Evolutionary conservation across 1,139 yeast genomes (phyloP), one percentile per base, ranked within the genome.

Genomic region (Yamadazyma diospyri): DNA sequence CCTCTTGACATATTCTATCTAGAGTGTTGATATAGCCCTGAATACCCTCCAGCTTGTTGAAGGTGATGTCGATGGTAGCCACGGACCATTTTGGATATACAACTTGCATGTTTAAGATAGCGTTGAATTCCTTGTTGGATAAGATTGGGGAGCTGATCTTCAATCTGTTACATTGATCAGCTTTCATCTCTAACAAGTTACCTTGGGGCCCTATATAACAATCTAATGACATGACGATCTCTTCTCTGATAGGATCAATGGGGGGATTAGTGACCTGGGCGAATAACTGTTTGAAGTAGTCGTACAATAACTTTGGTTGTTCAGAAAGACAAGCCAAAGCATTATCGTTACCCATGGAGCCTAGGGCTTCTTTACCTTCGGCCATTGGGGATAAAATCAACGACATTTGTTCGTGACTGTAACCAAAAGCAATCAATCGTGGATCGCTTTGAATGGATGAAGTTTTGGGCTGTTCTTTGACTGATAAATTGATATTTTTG

Each of bases 201-300:
- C 97, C 97, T 61, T 92, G 97, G 16, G 98, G 97, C 37, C 98
- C 98, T 50, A 92, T 81, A 61, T 85, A 87, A 66, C 98, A 92
- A 58, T 89, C 97, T 49, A 92, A 73, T 12, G 96, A 86, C 98
- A 92, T 92, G 55, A 92, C 97, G 49, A 92, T 86, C 42, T 83
- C 81, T 64, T 92, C 98, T 59, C 98, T 81, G 49, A 92, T 92
- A 33, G 98, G 97, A 59, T 92, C 98, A 55, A 92, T 92, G 37
- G 98, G 98, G 40, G 98, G 98, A 62, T 92, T 92, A 26, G 98
- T 92, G 37, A 92, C 98, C 65, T 92, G 98, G 25, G 98, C 98
- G 63, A 92, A 92, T 51, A 92, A 74, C 61, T 92, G 95, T 54
- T 95, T 82, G 72, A 92, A 92, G 65, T 92, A 92, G 55, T 92